Percentiles rank a stretch among this genome's conserved stretches.
phyloP scores from a whole-genome alignment of 176 grass and related monocot species.

The Poa annua region DNA sequence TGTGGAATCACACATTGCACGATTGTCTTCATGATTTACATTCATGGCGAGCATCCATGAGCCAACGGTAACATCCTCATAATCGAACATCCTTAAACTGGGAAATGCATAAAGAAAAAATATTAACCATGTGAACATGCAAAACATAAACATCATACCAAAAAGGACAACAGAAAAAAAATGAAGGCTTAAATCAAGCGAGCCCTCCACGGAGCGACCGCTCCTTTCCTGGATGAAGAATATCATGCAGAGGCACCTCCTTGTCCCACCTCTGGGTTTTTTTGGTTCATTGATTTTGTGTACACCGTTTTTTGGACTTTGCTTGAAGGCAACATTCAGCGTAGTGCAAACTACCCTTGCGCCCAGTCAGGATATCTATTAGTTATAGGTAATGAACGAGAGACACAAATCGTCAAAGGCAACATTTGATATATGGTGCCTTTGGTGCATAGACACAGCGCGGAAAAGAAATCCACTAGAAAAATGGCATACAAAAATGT shows the following conservation, averaged over 20 bases:
- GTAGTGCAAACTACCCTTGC: background rate
- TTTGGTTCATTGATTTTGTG: background rate
- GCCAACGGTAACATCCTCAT: slow-evolving; percentile 91
- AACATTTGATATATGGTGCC: background rate
- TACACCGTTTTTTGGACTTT: background rate
- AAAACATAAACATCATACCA: background rate
- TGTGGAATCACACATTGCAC: slow-evolving; percentile 67
- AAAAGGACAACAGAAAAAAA: background rate
- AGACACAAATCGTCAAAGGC: background rate
- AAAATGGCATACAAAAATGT: background rate
- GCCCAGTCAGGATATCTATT: background rate
- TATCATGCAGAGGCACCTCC: background rate
- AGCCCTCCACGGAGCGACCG: background rate
- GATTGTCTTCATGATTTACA: slow-evolving; percentile 89
- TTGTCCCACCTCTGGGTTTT: background rate
- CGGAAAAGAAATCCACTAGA: background rate
- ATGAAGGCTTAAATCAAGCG: background rate
- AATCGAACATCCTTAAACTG: slow-evolving; percentile 96
- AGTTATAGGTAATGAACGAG: background rate
- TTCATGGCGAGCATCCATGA: slow-evolving; percentile 98
- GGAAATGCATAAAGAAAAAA: slow-evolving; percentile 26
- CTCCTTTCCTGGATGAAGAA: background rate
- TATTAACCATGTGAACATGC: background rate
- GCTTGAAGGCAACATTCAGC: background rate
- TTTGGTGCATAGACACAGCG: background rate